Conservation (phyloP, 306 rosid genomes). For the Abrus precatorius region DNA sequence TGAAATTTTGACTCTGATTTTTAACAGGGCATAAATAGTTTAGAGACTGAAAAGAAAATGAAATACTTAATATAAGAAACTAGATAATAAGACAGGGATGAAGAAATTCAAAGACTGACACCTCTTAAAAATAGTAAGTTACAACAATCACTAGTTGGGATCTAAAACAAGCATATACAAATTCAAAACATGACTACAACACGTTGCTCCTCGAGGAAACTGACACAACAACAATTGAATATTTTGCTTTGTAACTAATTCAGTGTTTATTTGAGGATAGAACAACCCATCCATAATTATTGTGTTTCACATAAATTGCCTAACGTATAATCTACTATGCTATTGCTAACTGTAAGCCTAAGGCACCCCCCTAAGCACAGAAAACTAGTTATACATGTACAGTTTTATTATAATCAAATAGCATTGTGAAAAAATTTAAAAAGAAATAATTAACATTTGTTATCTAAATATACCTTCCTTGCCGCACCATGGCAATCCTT, state of each 20-base stretch:
- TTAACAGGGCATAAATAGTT: background rate
- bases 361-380: conserved; percentile 31
- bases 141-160: conserved; percentile 9
- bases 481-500: conserved; percentile 68
- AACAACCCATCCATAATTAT: conserved; percentile 30
- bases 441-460: conserved; percentile 2
- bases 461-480: conserved; percentile 67
- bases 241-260: conserved; percentile 21
- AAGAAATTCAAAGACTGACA: conserved; percentile 39
- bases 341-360: conserved; percentile 3
- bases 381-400: conserved; percentile 35
- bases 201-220: conserved; percentile 4
- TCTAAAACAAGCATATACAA: background rate
- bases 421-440: background rate
- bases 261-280: conserved; percentile 25
- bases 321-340: conserved; percentile 22
- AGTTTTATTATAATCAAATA: conserved; percentile 28
- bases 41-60: conserved; percentile 4
- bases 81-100: conserved; percentile 23
- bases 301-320: conserved; percentile 29
- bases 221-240: conserved; percentile 29
- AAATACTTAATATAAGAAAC: conserved; percentile 3
- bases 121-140: conserved; percentile 29
- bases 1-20: background rate
- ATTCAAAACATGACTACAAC: background rate